Conservation (phyloP, 2,329 filamentous ascomycete species). For the Trichoderma atroviride region DNA sequence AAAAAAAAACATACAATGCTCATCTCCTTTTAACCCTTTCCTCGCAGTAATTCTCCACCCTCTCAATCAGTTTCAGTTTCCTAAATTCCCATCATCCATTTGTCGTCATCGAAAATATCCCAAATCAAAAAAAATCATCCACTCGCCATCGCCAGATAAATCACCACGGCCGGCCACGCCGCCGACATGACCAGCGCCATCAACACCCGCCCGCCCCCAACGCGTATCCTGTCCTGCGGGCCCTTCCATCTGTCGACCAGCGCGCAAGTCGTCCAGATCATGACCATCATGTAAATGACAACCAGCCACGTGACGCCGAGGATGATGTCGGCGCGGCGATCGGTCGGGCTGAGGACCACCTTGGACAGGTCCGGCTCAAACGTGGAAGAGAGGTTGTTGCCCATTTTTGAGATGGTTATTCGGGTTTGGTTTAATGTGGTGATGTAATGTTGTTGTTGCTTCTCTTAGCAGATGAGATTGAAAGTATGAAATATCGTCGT, state of each 20-base stretch:
- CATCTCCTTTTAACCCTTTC: background rate
- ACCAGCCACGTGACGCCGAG: slow-evolving; percentile 42
- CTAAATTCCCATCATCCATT: background rate
- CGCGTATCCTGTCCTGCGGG: slow-evolving; percentile 40
- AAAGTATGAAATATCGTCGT: background rate
- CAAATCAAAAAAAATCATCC: too few species aligned
- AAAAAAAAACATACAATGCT: background rate
- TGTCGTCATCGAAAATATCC: background rate
- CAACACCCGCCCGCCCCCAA: slow-evolving; percentile 36
- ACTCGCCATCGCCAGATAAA: slow-evolving; percentile 37
- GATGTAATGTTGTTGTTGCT: background rate
- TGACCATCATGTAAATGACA: slow-evolving; percentile 44
- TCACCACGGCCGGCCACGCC: slow-evolving; percentile 43
- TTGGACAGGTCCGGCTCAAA: slow-evolving; percentile 44
- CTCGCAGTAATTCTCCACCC: background rate
- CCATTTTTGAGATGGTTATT: slow-evolving; percentile 38
- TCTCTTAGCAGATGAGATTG: background rate
- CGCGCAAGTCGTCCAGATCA: slow-evolving; percentile 47
- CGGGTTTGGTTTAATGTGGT: background rate
- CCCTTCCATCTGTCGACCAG: slow-evolving; percentile 49
- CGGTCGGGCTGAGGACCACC: slow-evolving; percentile 38
- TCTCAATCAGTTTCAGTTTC: background rate
- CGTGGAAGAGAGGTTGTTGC: slow-evolving; percentile 45
- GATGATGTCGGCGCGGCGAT: slow-evolving; percentile 38
- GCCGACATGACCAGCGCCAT: slow-evolving; percentile 40